These are phyloP conservation scores for Inonotus hispidus DNA, from an alignment of 1,284 basidiomycete genomes.

Conservation along the genomic window DNA sequence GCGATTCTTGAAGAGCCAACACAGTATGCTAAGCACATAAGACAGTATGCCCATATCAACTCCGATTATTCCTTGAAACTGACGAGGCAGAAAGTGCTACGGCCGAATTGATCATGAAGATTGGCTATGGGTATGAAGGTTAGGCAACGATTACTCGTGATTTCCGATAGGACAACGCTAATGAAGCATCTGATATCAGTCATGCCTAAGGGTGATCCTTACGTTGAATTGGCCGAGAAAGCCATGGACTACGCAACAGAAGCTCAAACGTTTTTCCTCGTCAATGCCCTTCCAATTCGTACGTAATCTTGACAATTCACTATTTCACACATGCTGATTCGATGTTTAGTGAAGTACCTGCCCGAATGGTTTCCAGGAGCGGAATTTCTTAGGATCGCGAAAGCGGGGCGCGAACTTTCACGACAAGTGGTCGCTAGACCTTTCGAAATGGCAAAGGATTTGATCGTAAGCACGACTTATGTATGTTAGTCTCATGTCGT, in stretches of 20 bases:
- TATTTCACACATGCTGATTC: neutral
- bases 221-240: slow-evolving; percentile 13
- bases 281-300: slow-evolving; percentile 7
- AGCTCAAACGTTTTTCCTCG: slow-evolving; percentile 7
- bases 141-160: neutral
- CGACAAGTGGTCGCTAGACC: neutral
- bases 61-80: neutral
- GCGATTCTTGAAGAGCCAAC: neutral
- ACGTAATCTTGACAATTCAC: neutral
- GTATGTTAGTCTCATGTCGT: no score
- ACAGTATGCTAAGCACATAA: neutral
- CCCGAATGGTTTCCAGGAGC: slow-evolving; percentile 17
- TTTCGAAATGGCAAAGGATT: no score
- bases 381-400: slow-evolving; percentile 45
- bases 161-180: neutral
- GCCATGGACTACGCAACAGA: neutral
- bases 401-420: slow-evolving; percentile 36
- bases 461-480: no score
- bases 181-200: neutral
- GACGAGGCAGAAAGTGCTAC: neutral
- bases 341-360: neutral
- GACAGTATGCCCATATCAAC: neutral
- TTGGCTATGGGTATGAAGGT: slow-evolving; percentile 13
- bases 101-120: slow-evolving; percentile 3
- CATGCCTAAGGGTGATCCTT: slow-evolving; percentile 15